phyloP scores from a whole-genome alignment of 805 yeast species.

The Saccharomycopsis olivae region DNA sequence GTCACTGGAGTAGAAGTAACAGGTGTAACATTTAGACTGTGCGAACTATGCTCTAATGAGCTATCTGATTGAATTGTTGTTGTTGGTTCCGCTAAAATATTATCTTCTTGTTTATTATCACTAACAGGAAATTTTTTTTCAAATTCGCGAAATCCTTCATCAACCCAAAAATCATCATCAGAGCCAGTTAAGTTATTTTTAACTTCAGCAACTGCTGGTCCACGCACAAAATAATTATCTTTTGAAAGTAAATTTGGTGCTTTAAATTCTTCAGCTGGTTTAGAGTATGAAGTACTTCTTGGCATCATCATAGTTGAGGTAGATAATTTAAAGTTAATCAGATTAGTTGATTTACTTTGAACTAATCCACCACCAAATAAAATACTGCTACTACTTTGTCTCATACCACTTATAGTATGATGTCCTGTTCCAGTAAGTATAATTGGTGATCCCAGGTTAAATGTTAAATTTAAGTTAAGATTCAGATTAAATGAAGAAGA shows the following conservation, averaged over 20 bases:
- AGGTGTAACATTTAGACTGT: no score
- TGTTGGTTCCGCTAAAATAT: no score
- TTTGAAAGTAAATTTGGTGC: slow-evolving; percentile 15
- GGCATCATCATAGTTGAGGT: slow-evolving; percentile 14
- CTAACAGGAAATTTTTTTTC: slow-evolving; percentile 6
- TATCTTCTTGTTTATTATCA: no score
- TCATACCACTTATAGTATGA: slow-evolving; percentile 1
- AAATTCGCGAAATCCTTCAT: slow-evolving; percentile 11
- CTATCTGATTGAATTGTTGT: no score
- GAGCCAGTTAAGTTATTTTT: background rate
- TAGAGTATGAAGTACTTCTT: no score
- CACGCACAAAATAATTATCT: slow-evolving; percentile 11
- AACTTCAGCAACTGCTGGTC: background rate
- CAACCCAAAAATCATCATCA: slow-evolving; percentile 14
- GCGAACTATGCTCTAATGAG: no score
- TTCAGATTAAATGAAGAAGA: slow-evolving; percentile 13
- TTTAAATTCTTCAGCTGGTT: no score
- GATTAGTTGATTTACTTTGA: slow-evolving; percentile 15
- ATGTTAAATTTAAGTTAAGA: slow-evolving; percentile 11
- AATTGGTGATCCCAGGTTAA: slow-evolving; percentile 7
- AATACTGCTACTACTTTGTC: slow-evolving; percentile 6
- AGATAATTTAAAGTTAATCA: slow-evolving; percentile 12
- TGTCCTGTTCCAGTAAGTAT: slow-evolving; percentile 9
- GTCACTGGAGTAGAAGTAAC: slow-evolving; percentile 14
- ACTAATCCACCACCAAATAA: slow-evolving; percentile 16